Base-by-base conservation (phyloP, 305 asterid genomes). In the Rubia peregrina region DNA sequence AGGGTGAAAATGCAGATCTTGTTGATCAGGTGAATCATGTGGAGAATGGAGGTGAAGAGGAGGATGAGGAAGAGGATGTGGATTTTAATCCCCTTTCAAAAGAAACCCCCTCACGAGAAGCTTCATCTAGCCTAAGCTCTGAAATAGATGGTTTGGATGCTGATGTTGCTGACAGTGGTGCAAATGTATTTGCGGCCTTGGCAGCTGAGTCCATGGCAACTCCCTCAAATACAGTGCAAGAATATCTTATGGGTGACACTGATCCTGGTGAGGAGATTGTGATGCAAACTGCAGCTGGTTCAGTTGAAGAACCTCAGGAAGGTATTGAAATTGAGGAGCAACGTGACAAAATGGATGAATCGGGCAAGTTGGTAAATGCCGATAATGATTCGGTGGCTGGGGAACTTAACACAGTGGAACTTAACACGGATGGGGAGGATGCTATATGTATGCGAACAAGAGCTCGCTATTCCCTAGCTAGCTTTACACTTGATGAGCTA, bases 401-500 rank as follows among this genome's bases (percentile, higher is more conserved):
- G 67, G 76, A 71, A 69, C 55, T 73, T 73, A 70, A 59, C 78
- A 76, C 67, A 75, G 72, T 61, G 60, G 72, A 77, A 33, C 36
- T 33, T 33, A 33, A 33, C 36, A 33, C 75, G 78, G 91, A 86
- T 70, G 51, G 81, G 76, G 96, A 94, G 6, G 95, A 82, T 82
- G 98, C 96, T 64, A 94, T 94, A 69, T 88, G 92, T 74, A 94
- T 83, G 96, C 89, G 97, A 55, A 94, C 99, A 43, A 89, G 97
- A 91, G 99, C 98, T 77, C 90, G 98, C 48, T 94, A 91, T 85
- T 94, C 99, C 77, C 97, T 94, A 77, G 97, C 90, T 62, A 85
- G 86, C 79, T 91, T 82, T 85, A 83, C 98, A 33, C 99, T 94
- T 76, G 99, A 91, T 81, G 96, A 94, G 80, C 93, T 94, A 2